These are phyloP conservation scores for Suillus clintonianus DNA, from an alignment of 768 basidiomycete species.

Conservation along the genomic window DNA sequence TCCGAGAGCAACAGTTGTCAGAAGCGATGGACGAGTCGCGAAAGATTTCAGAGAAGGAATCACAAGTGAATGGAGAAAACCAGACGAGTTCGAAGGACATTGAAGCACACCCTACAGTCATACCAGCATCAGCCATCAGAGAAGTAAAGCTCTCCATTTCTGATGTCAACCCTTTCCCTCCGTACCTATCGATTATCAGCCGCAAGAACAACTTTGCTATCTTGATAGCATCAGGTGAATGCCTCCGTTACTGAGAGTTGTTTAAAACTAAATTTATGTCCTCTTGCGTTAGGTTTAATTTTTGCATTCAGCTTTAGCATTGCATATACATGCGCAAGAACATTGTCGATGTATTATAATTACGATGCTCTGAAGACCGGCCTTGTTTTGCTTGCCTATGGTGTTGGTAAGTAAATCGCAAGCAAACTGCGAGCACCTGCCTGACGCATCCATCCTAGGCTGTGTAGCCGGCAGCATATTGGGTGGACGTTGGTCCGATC, in stretches of 20 bases:
- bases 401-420: constrained; percentile 49
- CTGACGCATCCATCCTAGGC: constrained; percentile 31
- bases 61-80: background rate
- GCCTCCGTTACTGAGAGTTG: background rate
- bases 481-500: constrained; percentile 62
- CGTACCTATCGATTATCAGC: constrained; percentile 57
- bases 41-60: constrained; percentile 2
- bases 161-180: constrained; percentile 74
- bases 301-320: constrained; percentile 74
- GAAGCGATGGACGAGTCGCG: constrained; percentile 20
- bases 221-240: constrained; percentile 39
- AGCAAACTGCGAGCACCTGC: background rate
- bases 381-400: constrained; percentile 73
- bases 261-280: constrained; percentile 5
- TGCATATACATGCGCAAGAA: constrained; percentile 73
- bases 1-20: constrained; percentile 25
- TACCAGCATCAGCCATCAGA: constrained; percentile 18
- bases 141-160: constrained; percentile 56
- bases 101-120: constrained; percentile 11
- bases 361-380: constrained; percentile 76
- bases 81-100: constrained; percentile 21
- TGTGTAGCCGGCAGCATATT: constrained; percentile 53
- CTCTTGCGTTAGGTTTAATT: constrained; percentile 51
- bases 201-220: constrained; percentile 69
- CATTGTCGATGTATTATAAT: constrained; percentile 61